Evolutionary conservation across 179 eudicot species (phyloP), one percentile per base, ranked within the genome.

Genomic region (Patellifolia procumbens): DNA sequence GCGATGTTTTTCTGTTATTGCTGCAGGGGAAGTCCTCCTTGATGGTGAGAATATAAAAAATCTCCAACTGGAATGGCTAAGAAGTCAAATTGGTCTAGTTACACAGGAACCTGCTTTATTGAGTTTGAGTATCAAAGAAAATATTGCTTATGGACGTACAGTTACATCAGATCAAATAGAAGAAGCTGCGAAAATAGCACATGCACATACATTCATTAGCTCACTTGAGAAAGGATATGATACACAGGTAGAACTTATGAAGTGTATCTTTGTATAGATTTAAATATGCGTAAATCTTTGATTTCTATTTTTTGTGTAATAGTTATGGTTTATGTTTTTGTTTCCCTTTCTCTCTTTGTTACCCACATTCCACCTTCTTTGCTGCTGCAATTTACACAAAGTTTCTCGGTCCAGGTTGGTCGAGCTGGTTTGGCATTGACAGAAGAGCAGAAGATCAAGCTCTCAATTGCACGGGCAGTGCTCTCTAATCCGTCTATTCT

Each of bases 21-120:
- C 32, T 82, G 70, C 91, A 95, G 99, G 99, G 53, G 99, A 95
- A 86, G 99, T 95, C 68, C 89, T 95, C 66, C 85, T 95, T 83
- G 99, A 95, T 87, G 98, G 99, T 62, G 97, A 95, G 78, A 95
- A 95, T 83, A 95, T 95, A n/a, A 95, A 95, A 84, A 95, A 86
- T 84, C 94, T 95, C 52, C 92, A 93, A 78, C 85, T 93, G 82
- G 96, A 91, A 78, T 95, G 98, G 98, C 81, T 95, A 75, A 95
- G 99, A 81, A 95, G 97, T 84, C 96, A 90, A 85, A 95, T 91
- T 76, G 97, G 99, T 83, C 83, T 95, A 76, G 99, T 95, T 63
- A 95, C 99, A 9, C 99, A 95, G 85, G 99, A 93, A 78, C 99
- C 99, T 74, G 99, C 99, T 63, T 86, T 95, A 81, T 83, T 95